These are phyloP conservation scores for Allantophomopsis lycopodina DNA, from an alignment of 2,329 filamentous ascomycete genomes.

Conservation along the genomic window DNA sequence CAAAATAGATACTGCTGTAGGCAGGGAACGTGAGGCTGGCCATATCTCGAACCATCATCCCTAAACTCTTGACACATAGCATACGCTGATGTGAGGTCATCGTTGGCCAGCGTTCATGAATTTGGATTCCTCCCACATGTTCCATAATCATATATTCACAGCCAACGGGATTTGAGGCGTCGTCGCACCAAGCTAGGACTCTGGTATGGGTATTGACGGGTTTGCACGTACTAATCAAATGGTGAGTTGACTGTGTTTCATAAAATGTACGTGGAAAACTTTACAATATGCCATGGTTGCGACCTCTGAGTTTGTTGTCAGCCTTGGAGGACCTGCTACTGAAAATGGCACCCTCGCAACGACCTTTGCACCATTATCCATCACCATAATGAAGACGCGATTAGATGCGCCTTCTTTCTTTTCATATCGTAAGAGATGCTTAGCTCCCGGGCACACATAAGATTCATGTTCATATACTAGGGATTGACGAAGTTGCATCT, in stretches of 20 bases:
- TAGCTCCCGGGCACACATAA: conserved; percentile 19
- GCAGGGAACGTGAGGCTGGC: conserved; percentile 18
- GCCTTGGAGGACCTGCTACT: conserved; percentile 20
- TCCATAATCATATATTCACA: conserved; percentile 26
- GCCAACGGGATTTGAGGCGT: conserved; percentile 19
- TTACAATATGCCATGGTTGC: conserved; percentile 28
- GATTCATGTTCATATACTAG: too few species aligned
- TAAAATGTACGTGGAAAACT: conserved; percentile 3
- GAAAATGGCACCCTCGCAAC: conserved; percentile 27
- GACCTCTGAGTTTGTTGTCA: conserved; percentile 27
- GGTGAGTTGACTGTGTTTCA: conserved; percentile 15
- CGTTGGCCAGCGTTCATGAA: conserved; percentile 18
- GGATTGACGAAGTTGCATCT: too few species aligned
- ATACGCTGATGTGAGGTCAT: conserved; percentile 18
- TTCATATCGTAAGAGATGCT: conserved; percentile 2
- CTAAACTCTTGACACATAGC: conserved; percentile 6
- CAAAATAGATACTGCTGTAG: conserved; percentile 21
- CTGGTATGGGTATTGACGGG: conserved; percentile 25
- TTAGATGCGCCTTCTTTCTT: conserved; percentile 31
- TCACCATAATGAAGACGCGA: conserved; percentile 25
- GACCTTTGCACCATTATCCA: conserved; percentile 21
- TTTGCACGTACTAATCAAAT: conserved; percentile 9
- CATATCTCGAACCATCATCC: conserved; percentile 6
- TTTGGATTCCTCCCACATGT: conserved; percentile 18
- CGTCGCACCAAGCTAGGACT: conserved; percentile 27